Evolutionary conservation across 805 yeast species (phyloP), one percentile per base, ranked within the genome.

Genomic region (Zygotorulaspora chibaensis): DNA sequence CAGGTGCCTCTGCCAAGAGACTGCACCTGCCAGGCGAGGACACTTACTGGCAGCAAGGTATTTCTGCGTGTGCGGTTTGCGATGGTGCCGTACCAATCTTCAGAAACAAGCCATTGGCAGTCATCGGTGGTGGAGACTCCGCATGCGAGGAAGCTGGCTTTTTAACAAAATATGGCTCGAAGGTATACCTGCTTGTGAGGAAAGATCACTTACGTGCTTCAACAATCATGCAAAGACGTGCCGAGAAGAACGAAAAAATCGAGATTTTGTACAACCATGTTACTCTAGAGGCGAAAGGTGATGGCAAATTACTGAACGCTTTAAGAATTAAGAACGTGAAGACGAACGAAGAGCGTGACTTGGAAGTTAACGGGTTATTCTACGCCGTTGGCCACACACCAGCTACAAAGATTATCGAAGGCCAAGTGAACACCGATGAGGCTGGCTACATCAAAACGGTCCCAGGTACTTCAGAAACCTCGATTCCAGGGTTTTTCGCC

Each of bases 71-170:
- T 76, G 99, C 99, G 34, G 99, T 93, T 52, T 93, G 99, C 74
- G 99, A 93, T 67, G 99, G 99, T 71, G 99, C 99, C 28, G 95
- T 93, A 40, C 99, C 99, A 59, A 90, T 93, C 59, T 93, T 93
- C 76, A 87, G 98, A 77, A 86, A 93, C 77, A 86, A 89, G 72
- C 98, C 99, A 33, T 79, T 93, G 66, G 98, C 96, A 20, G 99
- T 93, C 47, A 75, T 93, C 57, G 99, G 99, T 50, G 99, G 99
- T 57, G 99, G 99, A 69, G 99, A 93, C 71, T 89, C 97, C 56
- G 99, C 99, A 15, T 95, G 98, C 70, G 99, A 93, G 74, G 99
- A 93, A 74, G 99, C 99, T 27, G 74, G 87, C 56, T 93, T 93
- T 72, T 77, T 93, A 68, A 93, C 99, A 61, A 93, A 93, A 70